Percentiles rank a stretch among this genome's conserved stretches.
Evolutionary conservation across 139 green algal species (phyloP).

Genomic region (Auxenochlorella pyrenoidosa): DNA sequence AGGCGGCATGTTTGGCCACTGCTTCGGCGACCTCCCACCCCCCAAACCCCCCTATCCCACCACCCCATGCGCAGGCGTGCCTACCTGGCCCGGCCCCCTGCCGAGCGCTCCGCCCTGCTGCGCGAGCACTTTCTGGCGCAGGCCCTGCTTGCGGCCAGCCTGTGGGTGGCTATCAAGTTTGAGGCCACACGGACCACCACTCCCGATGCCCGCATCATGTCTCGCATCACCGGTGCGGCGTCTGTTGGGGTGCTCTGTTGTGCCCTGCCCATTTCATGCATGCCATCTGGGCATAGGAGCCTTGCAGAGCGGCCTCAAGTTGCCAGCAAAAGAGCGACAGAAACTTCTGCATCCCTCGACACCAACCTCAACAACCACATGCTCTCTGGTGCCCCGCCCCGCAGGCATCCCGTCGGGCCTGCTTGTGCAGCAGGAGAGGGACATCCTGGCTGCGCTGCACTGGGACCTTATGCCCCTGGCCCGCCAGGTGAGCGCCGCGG

Average conservation of each 20-base stretch:
- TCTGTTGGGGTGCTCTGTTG: too few species aligned
- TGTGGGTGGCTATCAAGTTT: slow-evolving; percentile 30
- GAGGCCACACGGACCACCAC: slow-evolving; percentile 21
- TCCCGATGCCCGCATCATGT: slow-evolving; percentile 21
- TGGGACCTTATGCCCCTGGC: slow-evolving; percentile 13
- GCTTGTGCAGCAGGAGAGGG: slow-evolving; percentile 6
- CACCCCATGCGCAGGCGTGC: neutral
- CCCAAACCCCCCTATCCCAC: too few species aligned
- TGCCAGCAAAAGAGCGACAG: too few species aligned
- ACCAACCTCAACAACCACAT: too few species aligned
- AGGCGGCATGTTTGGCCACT: neutral
- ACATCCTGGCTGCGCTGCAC: neutral
- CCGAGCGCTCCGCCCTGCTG: neutral
- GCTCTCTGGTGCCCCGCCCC: neutral
- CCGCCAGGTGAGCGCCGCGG: neutral
- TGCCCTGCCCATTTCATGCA: too few species aligned
- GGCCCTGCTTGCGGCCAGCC: slow-evolving; percentile 10
- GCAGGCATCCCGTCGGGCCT: slow-evolving; percentile 16
- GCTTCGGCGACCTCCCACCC: too few species aligned
- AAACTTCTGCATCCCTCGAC: too few species aligned
- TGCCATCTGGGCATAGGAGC: too few species aligned
- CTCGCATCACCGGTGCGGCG: slow-evolving; percentile 1
- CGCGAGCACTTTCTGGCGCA: neutral
- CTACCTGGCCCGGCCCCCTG: neutral
- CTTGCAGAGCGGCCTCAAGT: too few species aligned